phyloP scores from a whole-genome alignment of 2,329 filamentous ascomycete genomes.

The Lachnum nothofagi region DNA sequence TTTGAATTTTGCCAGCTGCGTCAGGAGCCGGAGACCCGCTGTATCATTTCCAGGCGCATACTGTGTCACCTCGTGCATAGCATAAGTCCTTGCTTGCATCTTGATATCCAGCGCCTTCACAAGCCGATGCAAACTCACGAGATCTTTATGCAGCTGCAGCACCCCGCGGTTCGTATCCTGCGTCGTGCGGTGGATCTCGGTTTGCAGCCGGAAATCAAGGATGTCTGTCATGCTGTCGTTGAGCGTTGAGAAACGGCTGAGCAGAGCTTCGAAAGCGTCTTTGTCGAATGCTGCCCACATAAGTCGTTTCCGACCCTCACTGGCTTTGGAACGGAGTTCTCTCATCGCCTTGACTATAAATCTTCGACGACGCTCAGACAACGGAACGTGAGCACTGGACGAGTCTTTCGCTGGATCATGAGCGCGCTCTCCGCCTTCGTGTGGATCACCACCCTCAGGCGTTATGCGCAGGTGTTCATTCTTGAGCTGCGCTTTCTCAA shows the following conservation, averaged over 20 bases:
- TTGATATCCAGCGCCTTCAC: constrained; percentile 43
- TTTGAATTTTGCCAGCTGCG: constrained; percentile 46
- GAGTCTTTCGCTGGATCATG: constrained; percentile 41
- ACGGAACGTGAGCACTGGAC: constrained; percentile 41
- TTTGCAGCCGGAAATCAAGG: constrained; percentile 42
- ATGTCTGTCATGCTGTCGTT: constrained; percentile 47
- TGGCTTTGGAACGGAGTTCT: constrained; percentile 35
- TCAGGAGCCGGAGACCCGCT: constrained; percentile 38
- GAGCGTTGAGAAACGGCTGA: constrained; percentile 40
- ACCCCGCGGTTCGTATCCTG: constrained; percentile 46
- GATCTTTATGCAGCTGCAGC: constrained; percentile 43
- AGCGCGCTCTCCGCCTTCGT: constrained; percentile 14
- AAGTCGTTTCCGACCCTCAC: constrained; percentile 27
- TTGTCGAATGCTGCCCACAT: constrained; percentile 45
- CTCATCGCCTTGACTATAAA: constrained; percentile 44
- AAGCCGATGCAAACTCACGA: constrained; percentile 42
- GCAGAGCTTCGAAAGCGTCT: constrained; percentile 40
- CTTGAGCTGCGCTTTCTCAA: constrained; percentile 39
- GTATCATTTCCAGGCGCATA: constrained; percentile 33
- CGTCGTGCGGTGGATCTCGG: constrained; percentile 44
- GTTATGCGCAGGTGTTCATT: constrained; percentile 36
- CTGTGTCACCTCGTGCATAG: constrained; percentile 5
- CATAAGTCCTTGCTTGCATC: constrained; percentile 32
- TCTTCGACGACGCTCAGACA: constrained; percentile 37
- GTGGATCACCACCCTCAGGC: constrained; percentile 31